Conservation (phyloP, 345 rosid species). For the Brassica rapa region DNA sequence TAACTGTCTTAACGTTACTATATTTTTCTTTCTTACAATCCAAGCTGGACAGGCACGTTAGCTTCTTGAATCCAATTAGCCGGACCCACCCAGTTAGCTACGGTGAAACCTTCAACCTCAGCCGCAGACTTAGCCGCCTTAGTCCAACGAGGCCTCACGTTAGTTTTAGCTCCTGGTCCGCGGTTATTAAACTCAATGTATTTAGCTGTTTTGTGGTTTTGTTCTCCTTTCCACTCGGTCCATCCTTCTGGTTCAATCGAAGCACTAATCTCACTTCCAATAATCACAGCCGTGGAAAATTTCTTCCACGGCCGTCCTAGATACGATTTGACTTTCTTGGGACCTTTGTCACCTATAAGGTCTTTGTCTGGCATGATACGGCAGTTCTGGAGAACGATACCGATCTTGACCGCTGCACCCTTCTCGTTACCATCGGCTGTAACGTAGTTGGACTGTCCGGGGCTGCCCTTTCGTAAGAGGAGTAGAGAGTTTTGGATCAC, state of each 20-base stretch:
- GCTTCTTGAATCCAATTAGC: constrained; percentile 47
- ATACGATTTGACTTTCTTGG: constrained; percentile 45
- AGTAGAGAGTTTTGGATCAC: constrained; percentile 68
- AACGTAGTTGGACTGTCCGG: constrained; percentile 53
- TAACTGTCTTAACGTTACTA: constrained; percentile 6
- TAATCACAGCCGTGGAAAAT: constrained; percentile 52
- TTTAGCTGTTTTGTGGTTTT: constrained; percentile 29
- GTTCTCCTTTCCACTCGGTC: constrained; percentile 49
- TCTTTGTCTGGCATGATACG: constrained; percentile 61
- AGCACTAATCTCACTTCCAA: constrained; percentile 60
- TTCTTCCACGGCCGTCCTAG: constrained; percentile 81
- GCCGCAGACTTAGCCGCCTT: constrained; percentile 38
- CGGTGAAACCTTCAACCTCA: constrained; percentile 52
- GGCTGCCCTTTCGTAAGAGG: constrained; percentile 48
- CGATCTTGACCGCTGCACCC: constrained; percentile 36
- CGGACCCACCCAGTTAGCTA: constrained; percentile 45
- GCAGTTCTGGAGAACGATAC: constrained; percentile 72
- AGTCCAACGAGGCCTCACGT: constrained; percentile 55
- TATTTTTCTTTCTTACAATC: constrained; percentile 34
- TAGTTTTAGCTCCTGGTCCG: constrained; percentile 59
- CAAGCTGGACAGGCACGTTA: constrained; percentile 42
- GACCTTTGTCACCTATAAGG: constrained; percentile 43
- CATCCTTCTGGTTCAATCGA: constrained; percentile 65
- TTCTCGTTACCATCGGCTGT: constrained; percentile 59
- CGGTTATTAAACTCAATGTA: constrained; percentile 63